Evolutionary conservation across 2,329 filamentous ascomycete species (phyloP).

Genomic region (Monosporascus ibericus): DNA sequence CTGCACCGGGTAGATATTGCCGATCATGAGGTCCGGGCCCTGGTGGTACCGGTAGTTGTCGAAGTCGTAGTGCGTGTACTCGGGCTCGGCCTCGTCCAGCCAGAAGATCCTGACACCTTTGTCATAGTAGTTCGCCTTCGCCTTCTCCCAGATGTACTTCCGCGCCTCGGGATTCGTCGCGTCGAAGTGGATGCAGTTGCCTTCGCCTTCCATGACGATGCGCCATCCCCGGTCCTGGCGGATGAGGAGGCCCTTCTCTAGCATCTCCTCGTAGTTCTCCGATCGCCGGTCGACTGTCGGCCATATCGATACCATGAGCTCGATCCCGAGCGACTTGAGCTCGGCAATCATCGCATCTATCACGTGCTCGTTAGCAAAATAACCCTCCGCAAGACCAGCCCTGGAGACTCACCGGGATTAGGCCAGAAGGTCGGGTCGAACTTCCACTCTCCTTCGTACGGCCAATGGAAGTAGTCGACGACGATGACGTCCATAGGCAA

Average conservation of each 20-base stretch:
- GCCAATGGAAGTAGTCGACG: slow-evolving; percentile 64
- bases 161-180: slow-evolving; percentile 56
- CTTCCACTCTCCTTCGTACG: slow-evolving; percentile 60
- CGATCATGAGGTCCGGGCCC: slow-evolving; percentile 46
- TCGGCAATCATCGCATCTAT: slow-evolving; percentile 57
- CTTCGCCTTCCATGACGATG: slow-evolving; percentile 52
- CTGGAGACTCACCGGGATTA: slow-evolving; percentile 42
- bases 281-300: slow-evolving; percentile 55
- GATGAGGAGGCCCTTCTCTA: slow-evolving; percentile 54
- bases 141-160: slow-evolving; percentile 53
- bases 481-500: slow-evolving; percentile 62
- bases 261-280: slow-evolving; percentile 57
- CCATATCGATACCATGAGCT: slow-evolving; percentile 67
- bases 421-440: slow-evolving; percentile 62
- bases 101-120: slow-evolving; percentile 61
- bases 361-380: neutral
- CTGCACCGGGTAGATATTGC: slow-evolving; percentile 48
- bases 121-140: slow-evolving; percentile 53
- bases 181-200: slow-evolving; percentile 56
- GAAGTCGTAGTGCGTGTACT: slow-evolving; percentile 60
- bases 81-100: slow-evolving; percentile 65
- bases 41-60: slow-evolving; percentile 58
- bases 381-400: no score
- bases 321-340: slow-evolving; percentile 50
- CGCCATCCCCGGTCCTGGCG: slow-evolving; percentile 54